Evolutionary conservation across 768 basidiomycete species (phyloP), one percentile per base, ranked within the genome.

Genomic region (Boletus speciosus): DNA sequence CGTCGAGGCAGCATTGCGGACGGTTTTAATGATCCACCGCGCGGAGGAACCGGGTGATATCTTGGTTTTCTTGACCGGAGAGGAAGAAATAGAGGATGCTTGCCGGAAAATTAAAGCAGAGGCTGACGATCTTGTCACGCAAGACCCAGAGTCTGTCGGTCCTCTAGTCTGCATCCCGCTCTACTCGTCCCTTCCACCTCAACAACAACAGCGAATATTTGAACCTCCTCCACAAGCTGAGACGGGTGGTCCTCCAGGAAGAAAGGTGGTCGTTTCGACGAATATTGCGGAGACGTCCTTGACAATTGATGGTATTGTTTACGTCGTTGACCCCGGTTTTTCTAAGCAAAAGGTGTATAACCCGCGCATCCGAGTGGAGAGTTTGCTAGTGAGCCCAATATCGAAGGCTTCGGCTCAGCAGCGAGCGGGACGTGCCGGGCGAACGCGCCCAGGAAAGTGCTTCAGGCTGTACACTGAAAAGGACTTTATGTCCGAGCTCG

Each of bases 241-340:
- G 3, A 75, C 71, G 0, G 84, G 76, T 47, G 88, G 93, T 1
- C 87, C 93, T 0, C 86, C 88, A 0, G 96, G 96, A 0, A 83
- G 96, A 55, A 99, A 99, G 70, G 82, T 98, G 41, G 90, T 99
- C 32, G 78, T 99, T 1, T 92, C 94, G 9, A 99, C 96, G 29
- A 99, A 98, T 67, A 93, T 98, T 54, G 97, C 97, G 4, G 96
- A 99, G 72, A 98, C 96, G 2, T 96, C 93, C 2, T 74, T 98
- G 40, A 99, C 96, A 3, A 98, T 99, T 54, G 96, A 99, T 61
- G 96, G 96, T 21, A 98, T 99, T 63, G 95, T 99, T n/a, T 99
- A 98, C 63, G 96, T 98, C 53, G 94, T 98, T 43, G 96, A 98
- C 66, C 93, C 95, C 0, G 95, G 94, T 1, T 97, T 98, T 75